Base-by-base conservation (phyloP, 78 protist genomes). In the Dictyostelium capitatum region DNA sequence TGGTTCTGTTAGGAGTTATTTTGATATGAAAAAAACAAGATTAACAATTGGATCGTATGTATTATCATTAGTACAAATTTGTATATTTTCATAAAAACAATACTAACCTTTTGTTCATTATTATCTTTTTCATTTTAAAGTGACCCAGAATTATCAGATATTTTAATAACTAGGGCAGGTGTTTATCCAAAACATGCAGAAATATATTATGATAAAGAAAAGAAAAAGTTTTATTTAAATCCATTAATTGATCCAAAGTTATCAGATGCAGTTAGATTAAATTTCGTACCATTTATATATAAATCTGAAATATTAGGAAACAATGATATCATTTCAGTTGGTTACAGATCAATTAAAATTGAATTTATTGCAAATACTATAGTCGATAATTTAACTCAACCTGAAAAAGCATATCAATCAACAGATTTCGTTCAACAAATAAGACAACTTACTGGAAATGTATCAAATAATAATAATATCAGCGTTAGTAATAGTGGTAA, bases 291-390 rank as follows among this genome's bases (percentile, higher is more conserved):
- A 54, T 70, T 72, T 8, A 74, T 83, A 20, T 59, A 72, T 32
- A 83, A 56, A 54, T 30, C 19, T n/a, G 73, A 41, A n/a, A 0
- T 54, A 46, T 56, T 83, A 4, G 67, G 62, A 10, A 43, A 83
- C 28, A 17, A 46, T 37, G 91, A 83, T 56, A 83, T 83, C 30
- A 56, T 83, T n/a, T 14, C 91, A 19, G 32, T 83, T 54, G 43
- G 67, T 32, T 69, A 32, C 62, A 73, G 91, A 23, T 83, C 91
- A 54, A 69, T 83, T 62, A 83, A 72, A 77, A 83, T 83, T 6
- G 57, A 30, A 30, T 83, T 83, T 48, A 28, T 67, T 56, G 59
- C 46, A 32, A 47, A 25, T 6, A 37, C 25, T 6, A 32, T n/a
- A 4, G 6, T 23, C 0, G 75, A 67, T 17, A 15, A 32, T 15